Evolutionary conservation across 495 filamentous ascomycete species (phyloP), one percentile per base, ranked within the genome.

Genomic region (Aspergillus steynii): DNA sequence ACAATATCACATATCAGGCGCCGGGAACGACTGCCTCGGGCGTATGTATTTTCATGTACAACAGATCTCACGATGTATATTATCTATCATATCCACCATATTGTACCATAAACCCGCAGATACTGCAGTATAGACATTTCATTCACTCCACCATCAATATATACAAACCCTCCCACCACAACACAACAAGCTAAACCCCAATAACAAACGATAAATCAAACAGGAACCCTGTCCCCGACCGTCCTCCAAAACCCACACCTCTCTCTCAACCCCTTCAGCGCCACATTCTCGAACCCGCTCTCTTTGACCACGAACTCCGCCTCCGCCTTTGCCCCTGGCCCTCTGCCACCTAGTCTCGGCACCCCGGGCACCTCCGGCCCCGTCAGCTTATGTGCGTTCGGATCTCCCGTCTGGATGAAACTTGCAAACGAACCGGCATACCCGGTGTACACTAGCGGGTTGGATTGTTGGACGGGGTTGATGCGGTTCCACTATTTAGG

Each of bases 401-500:
- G 83, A 65, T 86, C 76, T 3, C 84, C 85, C 0, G 82, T 86
- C 58, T 80, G 72, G 58, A 87, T 81, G 70, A 87, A 86, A 50
- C 77, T 82, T 1, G 83, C 84, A 42, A 86, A 82, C 2, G 85
- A 82, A 31, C 85, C 86, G 0, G 85, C 74, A 62, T 79, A 88
- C 12, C 83, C 85, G 14, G 81, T 52, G 59, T 88, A 88, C 12
- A 83, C 76, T 3, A 85, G 62, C 0, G 78, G 79, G 47, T 87
- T 71, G 15, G 72, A 74, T 58, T 77, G 65, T 61, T 86, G 84
- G n/a, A 84, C 67, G 1, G 80, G 34, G 60, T 86, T 86, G 54
- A 86, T 65, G 29, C 66, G 65, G 61, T 88, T 80, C 84, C 84
- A 87, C 84, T 86, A 55, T 53, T 59, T 46, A 28, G n/a, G 27